These are phyloP conservation scores for Apodospora peruviana DNA, from an alignment of 495 filamentous ascomycete genomes.

Conservation along the genomic window DNA sequence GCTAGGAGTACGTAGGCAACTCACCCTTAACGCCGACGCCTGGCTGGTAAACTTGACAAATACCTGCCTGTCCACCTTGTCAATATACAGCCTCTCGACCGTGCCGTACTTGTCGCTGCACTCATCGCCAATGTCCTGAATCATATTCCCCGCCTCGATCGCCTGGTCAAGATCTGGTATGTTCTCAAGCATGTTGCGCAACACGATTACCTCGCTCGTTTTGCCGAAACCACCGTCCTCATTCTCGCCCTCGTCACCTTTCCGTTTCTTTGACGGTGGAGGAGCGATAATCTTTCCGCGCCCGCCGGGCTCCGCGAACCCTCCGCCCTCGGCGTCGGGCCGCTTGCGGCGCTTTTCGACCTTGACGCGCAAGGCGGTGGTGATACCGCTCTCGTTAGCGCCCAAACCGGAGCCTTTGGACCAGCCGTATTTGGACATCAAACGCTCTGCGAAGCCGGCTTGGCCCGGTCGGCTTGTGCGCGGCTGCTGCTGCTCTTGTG, in stretches of 20 bases:
- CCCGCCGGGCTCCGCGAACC: slow-evolving; percentile 62
- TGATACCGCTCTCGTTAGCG: slow-evolving; percentile 71
- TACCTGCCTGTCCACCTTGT: slow-evolving; percentile 53
- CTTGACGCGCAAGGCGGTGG: slow-evolving; percentile 73
- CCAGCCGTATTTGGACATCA: slow-evolving; percentile 93
- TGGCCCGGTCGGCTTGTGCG: slow-evolving; percentile 72
- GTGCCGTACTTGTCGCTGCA: slow-evolving; percentile 84
- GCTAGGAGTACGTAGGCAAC: slow-evolving; percentile 47
- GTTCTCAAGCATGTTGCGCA: slow-evolving; percentile 76
- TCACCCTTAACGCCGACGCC: slow-evolving; percentile 73
- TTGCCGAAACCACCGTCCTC: slow-evolving; percentile 59
- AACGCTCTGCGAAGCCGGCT: slow-evolving; percentile 71
- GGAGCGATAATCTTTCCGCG: slow-evolving; percentile 70
- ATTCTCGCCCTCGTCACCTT: slow-evolving; percentile 32
- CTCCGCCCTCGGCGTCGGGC: slow-evolving; percentile 72
- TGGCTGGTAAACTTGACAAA: slow-evolving; percentile 87
- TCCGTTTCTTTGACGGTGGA: slow-evolving; percentile 1
- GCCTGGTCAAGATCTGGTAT: slow-evolving; percentile 63
- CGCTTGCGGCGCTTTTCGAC: slow-evolving; percentile 77
- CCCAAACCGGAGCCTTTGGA: slow-evolving; percentile 81
- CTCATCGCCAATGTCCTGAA: slow-evolving; percentile 92
- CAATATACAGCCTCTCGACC: slow-evolving; percentile 77
- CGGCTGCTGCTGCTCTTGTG: slow-evolving; percentile 10
- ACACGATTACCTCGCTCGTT: slow-evolving; percentile 73
- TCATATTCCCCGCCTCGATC: slow-evolving; percentile 58